A percentile compares a stretch with the other conserved stretches of the same genome.
Evolutionary conservation across 73 alveolate genomes (phyloP).

Genomic region (Halteria grandinella): DNA sequence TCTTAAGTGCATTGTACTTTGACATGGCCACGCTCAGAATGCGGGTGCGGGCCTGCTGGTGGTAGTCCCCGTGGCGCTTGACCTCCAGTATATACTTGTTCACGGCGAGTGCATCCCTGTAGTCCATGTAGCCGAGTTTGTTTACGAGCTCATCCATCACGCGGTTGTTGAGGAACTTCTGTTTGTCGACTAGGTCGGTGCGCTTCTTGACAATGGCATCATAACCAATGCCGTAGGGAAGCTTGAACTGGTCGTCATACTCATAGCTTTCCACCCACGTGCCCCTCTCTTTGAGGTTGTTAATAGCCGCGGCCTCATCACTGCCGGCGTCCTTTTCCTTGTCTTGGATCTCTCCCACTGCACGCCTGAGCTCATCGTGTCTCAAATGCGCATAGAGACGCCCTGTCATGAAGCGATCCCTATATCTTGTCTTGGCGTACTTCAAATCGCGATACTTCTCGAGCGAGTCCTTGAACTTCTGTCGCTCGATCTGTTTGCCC

Average conservation of each 20-base stretch:
- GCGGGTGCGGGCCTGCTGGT: conserved; percentile 45
- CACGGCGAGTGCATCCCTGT: conserved; percentile 66
- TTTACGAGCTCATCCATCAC: conserved; percentile 60
- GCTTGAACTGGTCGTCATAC: conserved; percentile 16
- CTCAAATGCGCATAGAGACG: conserved; percentile 13
- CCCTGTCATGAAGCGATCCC: conserved; percentile 1
- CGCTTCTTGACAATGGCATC: conserved; percentile 25
- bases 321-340: not conserved
- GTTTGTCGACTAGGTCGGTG: conserved; percentile 20
- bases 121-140: conserved; percentile 57
- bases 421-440: not conserved
- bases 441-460: not conserved
- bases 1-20: conserved; percentile 10
- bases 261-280: not conserved
- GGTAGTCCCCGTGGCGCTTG: conserved; percentile 56
- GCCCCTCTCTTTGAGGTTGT: conserved; percentile 1
- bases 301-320: no score
- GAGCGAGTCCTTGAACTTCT: not conserved
- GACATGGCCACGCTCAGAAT: conserved; percentile 50
- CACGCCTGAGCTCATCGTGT: conserved; percentile 4
- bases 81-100: conserved; percentile 62
- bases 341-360: not conserved
- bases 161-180: conserved; percentile 14
- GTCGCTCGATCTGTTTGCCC: no score
- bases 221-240: conserved; percentile 54